phyloP scores from a whole-genome alignment of 2,329 filamentous ascomycete species.

The Pezicula radicicola region DNA sequence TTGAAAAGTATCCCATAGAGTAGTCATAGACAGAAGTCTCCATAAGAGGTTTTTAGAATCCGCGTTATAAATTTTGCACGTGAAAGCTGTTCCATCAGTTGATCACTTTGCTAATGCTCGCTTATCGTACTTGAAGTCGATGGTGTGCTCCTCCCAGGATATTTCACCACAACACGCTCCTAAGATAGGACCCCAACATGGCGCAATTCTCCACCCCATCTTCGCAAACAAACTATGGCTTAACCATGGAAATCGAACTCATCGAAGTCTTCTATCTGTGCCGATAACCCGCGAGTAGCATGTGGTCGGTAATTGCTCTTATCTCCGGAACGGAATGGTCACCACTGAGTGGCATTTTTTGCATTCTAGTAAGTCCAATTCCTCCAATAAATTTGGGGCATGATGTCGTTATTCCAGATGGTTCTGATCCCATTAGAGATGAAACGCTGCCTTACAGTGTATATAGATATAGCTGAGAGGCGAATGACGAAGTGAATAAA shows the following conservation, averaged over 20 bases:
- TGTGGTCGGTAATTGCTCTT: background rate
- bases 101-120: background rate
- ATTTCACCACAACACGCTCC: background rate
- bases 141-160: background rate
- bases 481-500: background rate
- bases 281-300: background rate
- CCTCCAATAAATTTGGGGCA: background rate
- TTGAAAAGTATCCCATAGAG: too few species aligned
- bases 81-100: background rate
- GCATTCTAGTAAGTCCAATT: background rate
- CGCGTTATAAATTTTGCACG: background rate
- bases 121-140: background rate
- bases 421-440: background rate
- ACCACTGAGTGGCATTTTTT: background rate
- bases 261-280: conserved; percentile 4
- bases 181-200: background rate
- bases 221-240: background rate
- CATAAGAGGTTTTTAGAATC: too few species aligned
- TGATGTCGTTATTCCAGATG: background rate
- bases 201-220: background rate
- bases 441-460: background rate
- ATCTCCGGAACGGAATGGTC: background rate
- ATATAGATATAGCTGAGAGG: background rate
- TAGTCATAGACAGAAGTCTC: too few species aligned
- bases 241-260: background rate